These are phyloP conservation scores for Haplosporangium gracile DNA, from an alignment of 192 early-diverging fungal genomes.

Conservation along the genomic window DNA sequence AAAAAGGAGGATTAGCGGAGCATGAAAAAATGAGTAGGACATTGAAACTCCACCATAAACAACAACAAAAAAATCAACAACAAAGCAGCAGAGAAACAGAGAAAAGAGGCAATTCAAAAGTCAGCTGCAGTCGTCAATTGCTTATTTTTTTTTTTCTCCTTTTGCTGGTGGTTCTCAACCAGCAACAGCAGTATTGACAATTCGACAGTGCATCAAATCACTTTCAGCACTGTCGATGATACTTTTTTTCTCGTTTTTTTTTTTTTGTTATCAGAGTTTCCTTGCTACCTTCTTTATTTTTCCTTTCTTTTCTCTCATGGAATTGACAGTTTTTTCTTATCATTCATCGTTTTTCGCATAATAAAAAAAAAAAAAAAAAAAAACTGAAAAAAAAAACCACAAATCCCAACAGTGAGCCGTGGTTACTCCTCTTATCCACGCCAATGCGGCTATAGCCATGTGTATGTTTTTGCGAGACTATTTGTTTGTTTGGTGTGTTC, in stretches of 20 bases:
- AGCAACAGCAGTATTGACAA: not conserved
- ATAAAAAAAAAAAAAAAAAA: conserved; percentile 3
- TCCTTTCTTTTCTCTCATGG: not conserved
- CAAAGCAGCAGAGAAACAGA: no score
- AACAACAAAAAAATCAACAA: no score
- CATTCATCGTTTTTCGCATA: conserved; percentile 7
- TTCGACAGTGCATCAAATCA: not conserved
- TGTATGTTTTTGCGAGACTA: no score
- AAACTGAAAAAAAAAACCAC: not conserved
- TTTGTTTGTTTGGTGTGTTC: no score
- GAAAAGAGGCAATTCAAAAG: not conserved
- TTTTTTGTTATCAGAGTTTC: not conserved
- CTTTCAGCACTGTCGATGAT: not conserved
- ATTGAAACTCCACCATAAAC: not conserved
- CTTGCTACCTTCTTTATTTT: not conserved
- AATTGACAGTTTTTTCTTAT: not conserved
- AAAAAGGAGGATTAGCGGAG: not conserved
- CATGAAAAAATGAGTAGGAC: not conserved
- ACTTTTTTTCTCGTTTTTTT: not conserved
- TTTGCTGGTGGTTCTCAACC: not conserved
- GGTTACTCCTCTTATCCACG: no score
- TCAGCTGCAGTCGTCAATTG: conserved; percentile 7
- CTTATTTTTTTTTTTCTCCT: conserved; percentile 5
- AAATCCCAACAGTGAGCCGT: no score
- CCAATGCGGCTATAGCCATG: no score